Conservation (phyloP, 2,329 filamentous ascomycete species). For the Ophiostoma angusticollis region DNA sequence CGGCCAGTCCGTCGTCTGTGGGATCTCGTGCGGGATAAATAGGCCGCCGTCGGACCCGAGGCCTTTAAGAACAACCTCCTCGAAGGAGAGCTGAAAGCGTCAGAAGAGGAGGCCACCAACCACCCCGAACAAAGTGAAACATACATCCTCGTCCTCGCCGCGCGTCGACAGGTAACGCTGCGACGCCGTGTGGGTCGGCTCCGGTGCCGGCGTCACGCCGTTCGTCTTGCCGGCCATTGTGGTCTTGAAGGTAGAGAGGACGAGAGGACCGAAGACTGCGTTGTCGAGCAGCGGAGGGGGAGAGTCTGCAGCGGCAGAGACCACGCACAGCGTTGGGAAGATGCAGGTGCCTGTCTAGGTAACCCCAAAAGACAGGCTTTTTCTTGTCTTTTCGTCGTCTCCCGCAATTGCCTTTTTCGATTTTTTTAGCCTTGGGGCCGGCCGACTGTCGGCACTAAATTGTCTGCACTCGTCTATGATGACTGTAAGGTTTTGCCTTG, state of each 20-base stretch:
- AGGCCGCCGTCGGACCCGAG: constrained; percentile 77
- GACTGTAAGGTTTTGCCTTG: too few relatives aligned
- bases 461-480: too few relatives aligned
- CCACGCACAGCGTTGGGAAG: too few relatives aligned
- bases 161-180: constrained; percentile 16
- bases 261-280: neutral
- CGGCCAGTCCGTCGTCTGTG: constrained; percentile 34
- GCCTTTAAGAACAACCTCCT: constrained; percentile 81
- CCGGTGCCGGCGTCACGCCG: constrained; percentile 3
- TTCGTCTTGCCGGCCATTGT: constrained; percentile 10
- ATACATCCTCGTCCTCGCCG: constrained; percentile 14
- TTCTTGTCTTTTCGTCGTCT: too few relatives aligned
- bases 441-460: too few relatives aligned
- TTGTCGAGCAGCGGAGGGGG: neutral
- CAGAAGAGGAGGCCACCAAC: too few relatives aligned
- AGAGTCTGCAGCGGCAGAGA: too few relatives aligned
- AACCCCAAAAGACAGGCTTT: too few relatives aligned
- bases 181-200: constrained; percentile 14
- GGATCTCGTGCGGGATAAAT: constrained; percentile 77
- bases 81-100: constrained; percentile 62
- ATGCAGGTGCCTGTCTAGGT: too few relatives aligned
- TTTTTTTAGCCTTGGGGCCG: too few relatives aligned
- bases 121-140: neutral
- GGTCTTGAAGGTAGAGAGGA: neutral
- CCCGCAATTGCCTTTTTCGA: too few relatives aligned